These are phyloP conservation scores for Echites panduratus DNA, from an alignment of 257 asterid species.

Conservation along the genomic window DNA sequence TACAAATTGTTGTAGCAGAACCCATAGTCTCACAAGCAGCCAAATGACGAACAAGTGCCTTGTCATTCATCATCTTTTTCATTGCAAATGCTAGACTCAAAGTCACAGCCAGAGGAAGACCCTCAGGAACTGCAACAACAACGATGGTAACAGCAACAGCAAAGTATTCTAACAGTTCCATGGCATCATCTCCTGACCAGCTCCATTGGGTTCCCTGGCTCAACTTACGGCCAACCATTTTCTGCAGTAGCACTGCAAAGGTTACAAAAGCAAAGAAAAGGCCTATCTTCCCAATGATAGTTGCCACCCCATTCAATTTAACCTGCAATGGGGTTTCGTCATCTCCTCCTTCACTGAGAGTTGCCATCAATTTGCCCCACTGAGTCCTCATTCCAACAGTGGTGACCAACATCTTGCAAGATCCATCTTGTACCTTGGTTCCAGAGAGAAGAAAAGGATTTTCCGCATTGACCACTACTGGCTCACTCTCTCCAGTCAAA, in stretches of 20 bases:
- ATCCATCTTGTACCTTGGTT: conserved; percentile 86
- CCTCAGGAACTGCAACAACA: conserved; percentile 93
- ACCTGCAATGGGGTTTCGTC: conserved; percentile 90
- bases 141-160: conserved; percentile 89
- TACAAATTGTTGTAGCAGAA: conserved; percentile 80
- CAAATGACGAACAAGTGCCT: conserved; percentile 81
- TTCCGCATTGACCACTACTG: conserved; percentile 48
- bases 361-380: conserved; percentile 90
- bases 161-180: conserved; percentile 69
- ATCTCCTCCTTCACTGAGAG: conserved; percentile 85
- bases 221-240: conserved; percentile 52
- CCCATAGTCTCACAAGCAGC: conserved; percentile 99
- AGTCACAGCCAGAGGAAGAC: conserved; percentile 89
- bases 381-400: conserved; percentile 94
- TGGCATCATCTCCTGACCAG: conserved; percentile 73
- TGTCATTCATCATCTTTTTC: conserved; percentile 96
- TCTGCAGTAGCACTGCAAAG: conserved; percentile 69
- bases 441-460: conserved; percentile 81
- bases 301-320: conserved; percentile 83
- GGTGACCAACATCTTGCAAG: conserved; percentile 83
- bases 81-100: conserved; percentile 87
- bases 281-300: conserved; percentile 84
- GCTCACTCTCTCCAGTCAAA: conserved; percentile 89
- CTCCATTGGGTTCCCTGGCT: conserved; percentile 35
- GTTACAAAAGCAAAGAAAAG: conserved; percentile 73